Evolutionary conservation across 352 stramenopile species (phyloP), one percentile per base, ranked within the genome.

Genomic region (Achlya hypogyna): DNA sequence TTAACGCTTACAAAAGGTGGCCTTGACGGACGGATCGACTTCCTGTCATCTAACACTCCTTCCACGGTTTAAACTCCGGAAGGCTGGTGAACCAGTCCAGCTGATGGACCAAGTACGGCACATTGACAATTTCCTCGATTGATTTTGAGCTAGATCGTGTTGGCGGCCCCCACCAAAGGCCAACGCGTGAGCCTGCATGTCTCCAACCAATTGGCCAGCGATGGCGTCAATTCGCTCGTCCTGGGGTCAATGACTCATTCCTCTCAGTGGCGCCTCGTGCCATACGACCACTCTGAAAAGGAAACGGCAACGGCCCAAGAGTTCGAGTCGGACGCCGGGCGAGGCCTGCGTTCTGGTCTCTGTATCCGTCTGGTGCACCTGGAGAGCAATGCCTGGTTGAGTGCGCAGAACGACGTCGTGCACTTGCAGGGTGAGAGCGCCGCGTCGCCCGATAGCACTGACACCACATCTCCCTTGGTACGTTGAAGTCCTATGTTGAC

Each of bases 361-460:
- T 91, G 82, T 27, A 71, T 91, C 29, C 80, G 82, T 28, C 66
- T 91, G 25, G 73, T 82, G 23, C 82, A 91, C 71, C 62, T 91
- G 31, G 82, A 89, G 65, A 84, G 76, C 1, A 82, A 73, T 29
- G 88, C 78, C 6, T 87, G 81, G 78, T 73, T 91, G 4, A 32
- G 31, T 20, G 53, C 12, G 22, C 27, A 58, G 38, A 23, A 16
- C 12, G 23, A 16, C 20, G n/a, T 49, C 71, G 45, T 77, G 84
- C 10, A 74, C 72, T 18, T 74, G 86, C 5, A 73, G 85, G 40
- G 83, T 74, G 59, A 65, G n/a, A 9, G n/a, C 8, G 8, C 10
- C 20, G 31, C 2, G 10, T 3, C 31, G n/a, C 18, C 49, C 49
- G 75, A 84, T 40, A 27, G 38, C 27, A 45, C 56, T 43, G 78